Evolutionary conservation across 2,329 filamentous ascomycete species (phyloP).

Genomic region (Fusarium euwallaceae): DNA sequence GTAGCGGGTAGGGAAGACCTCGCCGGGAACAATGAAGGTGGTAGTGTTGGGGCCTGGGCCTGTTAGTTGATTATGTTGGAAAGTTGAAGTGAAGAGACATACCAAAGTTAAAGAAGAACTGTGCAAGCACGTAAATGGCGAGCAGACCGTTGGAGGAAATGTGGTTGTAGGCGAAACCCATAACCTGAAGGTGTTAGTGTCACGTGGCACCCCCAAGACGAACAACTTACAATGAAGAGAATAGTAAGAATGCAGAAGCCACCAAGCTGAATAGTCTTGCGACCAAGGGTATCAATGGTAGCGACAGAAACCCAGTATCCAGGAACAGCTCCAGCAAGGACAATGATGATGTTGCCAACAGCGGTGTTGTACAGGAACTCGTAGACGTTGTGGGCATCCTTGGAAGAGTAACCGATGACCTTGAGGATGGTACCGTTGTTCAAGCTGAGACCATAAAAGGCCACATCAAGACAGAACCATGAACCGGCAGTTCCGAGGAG

Average conservation of each 20-base stretch:
- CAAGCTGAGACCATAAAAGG: conserved; percentile 77
- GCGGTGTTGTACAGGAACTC: conserved; percentile 79
- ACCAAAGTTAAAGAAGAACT: conserved; percentile 72
- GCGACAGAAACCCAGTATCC: conserved; percentile 87
- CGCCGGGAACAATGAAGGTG: conserved; percentile 69
- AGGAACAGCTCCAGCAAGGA: conserved; percentile 82
- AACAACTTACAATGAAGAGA: conserved; percentile 61
- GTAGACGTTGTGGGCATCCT: conserved; percentile 69
- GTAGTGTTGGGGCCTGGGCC: conserved; percentile 64
- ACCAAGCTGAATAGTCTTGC: conserved; percentile 80
- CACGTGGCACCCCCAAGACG: fast-evolving
- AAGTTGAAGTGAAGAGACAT: conserved; percentile 2
- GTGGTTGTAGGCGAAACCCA: conserved; percentile 72
- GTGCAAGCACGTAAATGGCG: conserved; percentile 67
- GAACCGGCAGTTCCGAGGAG: conserved; percentile 85
- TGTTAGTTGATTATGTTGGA: neutral
- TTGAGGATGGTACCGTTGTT: conserved; percentile 81
- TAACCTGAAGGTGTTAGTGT: conserved; percentile 51
- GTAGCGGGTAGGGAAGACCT: conserved; percentile 69
- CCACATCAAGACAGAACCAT: conserved; percentile 80
- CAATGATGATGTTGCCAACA: conserved; percentile 82
- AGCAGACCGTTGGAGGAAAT: conserved; percentile 66
- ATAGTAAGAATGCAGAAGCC: conserved; percentile 73
- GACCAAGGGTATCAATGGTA: conserved; percentile 79
- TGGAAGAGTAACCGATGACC: conserved; percentile 76